Evolutionary conservation across 257 asterid genomes (phyloP).

Genomic region (Striga asiatica): DNA sequence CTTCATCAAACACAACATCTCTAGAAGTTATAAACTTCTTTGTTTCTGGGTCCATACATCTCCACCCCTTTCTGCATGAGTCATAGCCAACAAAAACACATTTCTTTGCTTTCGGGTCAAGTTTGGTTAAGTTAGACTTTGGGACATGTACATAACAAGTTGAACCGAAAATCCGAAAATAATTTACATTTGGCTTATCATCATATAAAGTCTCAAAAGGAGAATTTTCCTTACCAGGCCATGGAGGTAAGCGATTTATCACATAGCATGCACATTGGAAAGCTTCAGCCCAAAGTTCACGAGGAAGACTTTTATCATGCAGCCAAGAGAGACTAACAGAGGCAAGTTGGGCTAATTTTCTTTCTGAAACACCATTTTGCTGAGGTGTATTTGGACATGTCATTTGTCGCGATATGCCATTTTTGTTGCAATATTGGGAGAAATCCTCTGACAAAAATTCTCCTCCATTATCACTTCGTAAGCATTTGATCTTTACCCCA

Average conservation of each 20-base stretch:
- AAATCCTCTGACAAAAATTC: constrained; percentile 1
- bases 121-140: too few species aligned
- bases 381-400: constrained; percentile 14
- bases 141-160: neutral
- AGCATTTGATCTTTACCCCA: constrained; percentile 6
- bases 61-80: neutral
- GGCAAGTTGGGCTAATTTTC: too few species aligned
- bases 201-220: neutral
- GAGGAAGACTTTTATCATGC: neutral
- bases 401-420: constrained; percentile 1
- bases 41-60: neutral
- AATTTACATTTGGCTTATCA: neutral
- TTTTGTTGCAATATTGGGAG: neutral
- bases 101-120: neutral
- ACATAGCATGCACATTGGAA: neutral
- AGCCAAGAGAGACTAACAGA: neutral
- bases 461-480: too few species aligned
- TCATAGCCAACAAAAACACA: neutral
- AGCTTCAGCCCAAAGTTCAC: neutral
- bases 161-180: neutral
- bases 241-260: neutral
- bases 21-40: neutral
- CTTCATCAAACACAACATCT: neutral
- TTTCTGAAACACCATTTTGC: too few species aligned
- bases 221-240: neutral